Percentiles rank a stretch among this genome's conserved stretches.
phyloP scores from a whole-genome alignment of 441 rosid genomes.

The Rhodomyrtus psidioides region DNA sequence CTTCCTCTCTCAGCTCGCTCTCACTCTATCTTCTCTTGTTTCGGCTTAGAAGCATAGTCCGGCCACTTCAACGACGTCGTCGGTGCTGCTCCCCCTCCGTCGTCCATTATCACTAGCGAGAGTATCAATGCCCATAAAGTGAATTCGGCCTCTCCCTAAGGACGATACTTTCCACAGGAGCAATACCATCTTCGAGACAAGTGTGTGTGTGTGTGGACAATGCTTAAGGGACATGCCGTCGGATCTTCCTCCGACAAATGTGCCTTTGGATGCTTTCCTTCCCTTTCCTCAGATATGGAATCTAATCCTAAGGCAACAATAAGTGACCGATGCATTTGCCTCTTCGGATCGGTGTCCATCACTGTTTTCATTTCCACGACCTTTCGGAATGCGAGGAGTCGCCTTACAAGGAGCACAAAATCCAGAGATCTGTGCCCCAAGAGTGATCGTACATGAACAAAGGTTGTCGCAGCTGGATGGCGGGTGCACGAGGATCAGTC shows the following conservation, averaged over 20 bases:
- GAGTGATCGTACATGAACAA: neutral
- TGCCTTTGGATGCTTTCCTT: neutral
- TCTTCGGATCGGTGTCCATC: neutral
- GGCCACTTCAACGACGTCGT: no score
- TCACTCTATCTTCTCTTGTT: no score
- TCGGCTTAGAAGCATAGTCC: no score
- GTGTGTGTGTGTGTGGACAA: neutral
- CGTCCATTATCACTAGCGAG: no score
- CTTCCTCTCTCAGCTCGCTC: no score
- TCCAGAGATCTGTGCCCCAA: neutral
- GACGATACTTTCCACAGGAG: neutral
- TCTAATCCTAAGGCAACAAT: neutral
- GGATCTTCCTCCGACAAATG: neutral
- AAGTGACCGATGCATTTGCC: neutral
- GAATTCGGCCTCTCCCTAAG: neutral
- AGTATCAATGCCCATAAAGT: no score
- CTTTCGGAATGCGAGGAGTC: neutral
- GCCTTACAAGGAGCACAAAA: neutral
- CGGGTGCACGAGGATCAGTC: no score
- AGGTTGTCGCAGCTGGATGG: no score
- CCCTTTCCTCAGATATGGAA: neutral
- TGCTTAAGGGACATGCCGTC: neutral
- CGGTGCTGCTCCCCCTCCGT: no score
- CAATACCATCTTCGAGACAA: neutral
- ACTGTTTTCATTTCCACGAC: neutral